Evolutionary conservation across 345 rosid species (phyloP), one percentile per base, ranked within the genome.

Genomic region (Nasturtium officinale): DNA sequence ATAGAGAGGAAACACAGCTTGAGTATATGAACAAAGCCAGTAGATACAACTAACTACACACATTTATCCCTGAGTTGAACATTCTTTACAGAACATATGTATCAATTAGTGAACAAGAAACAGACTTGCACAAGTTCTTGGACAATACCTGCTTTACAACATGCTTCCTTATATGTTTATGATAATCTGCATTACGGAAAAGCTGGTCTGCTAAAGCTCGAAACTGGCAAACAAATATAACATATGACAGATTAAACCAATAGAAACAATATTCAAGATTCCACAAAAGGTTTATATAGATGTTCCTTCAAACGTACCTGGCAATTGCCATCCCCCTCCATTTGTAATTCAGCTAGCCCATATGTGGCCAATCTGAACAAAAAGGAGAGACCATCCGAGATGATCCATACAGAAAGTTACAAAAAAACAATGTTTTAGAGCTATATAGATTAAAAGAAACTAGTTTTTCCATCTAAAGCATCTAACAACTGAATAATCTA

Each of bases 261-360:
- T 33, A 26, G 32, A 58, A 62, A 8, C 0, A 5, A 3, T 1
- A 9, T 26, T 51, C 42, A 51, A 52, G 38, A 67, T 0, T 67
- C 17, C 47, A 45, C 7, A 57, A 13, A 50, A 53, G 33, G 48
- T 42, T 5, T 50, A 33, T 16, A 60, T 2, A 9, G 54, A 65
- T 68, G 69, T 45, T 48, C 32, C 64, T 57, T 25, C 37, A 10
- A 20, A 20, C 42, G 29, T 62, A 91, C 98, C 98, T 94, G 97
- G 76, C 97, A 94, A 80, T 94, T 94, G 35, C 98, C 98, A 77
- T 94, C 98, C 28, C 98, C 96, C 71, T 88, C 98, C 26, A 91
- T 90, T 72, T 87, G 94, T 69, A 94, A 67, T 81, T 94, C 98
- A 52, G 85, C 87, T 78, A 94, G 80, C 32, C 85, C 89, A 86